Evolutionary conservation across 257 asterid genomes (phyloP), one percentile per base, ranked within the genome.

Genomic region (Sherardia arvensis): DNA sequence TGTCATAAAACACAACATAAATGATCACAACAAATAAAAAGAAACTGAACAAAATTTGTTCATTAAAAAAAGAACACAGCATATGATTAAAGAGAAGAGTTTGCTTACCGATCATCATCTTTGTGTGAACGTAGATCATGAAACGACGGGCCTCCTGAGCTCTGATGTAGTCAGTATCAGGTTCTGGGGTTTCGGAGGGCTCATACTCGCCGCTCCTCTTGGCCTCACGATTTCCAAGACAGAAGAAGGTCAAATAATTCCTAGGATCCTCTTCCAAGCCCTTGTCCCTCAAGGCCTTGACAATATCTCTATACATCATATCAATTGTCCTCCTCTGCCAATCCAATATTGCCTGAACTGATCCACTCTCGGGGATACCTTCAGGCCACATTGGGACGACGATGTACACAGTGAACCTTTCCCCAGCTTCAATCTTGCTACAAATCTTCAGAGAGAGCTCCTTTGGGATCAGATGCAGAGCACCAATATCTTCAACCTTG

Each of bases 321-420:
- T 80, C 83, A 85, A 90, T 83, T 0, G 97, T 90, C 66, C 95
- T 76, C 75, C 66, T 81, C 53, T 86, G 97, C 97, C 94, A 87
- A 69, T 89, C 89, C 65, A 89, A 76, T 71, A 89, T 89, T 10
- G 97, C 95, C 73, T 90, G 95, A 55, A 87, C 97, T 1, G 97
- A 87, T 49, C 79, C 94, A 48, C 94, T 87, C 75, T 79, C 95
- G 1, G 97, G 97, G n/a, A 90, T 65, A 48, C 97, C 95, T 78
- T 90, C 95, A 0, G 97, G 97, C 95, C 97, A 90, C 97, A 90
- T 90, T 15, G 95, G 97, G 36, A 90, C 81, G 25, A 90, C 81
- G 23, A 84, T 54, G 21, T 90, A 90, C 30, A 82, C 91, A 0
- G 85, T 71, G 69, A 90, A 90, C 73, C 88, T 87, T 70, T 90